Evolutionary conservation across 495 filamentous ascomycete genomes (phyloP).

Genomic region (Daldinia caldariorum): DNA sequence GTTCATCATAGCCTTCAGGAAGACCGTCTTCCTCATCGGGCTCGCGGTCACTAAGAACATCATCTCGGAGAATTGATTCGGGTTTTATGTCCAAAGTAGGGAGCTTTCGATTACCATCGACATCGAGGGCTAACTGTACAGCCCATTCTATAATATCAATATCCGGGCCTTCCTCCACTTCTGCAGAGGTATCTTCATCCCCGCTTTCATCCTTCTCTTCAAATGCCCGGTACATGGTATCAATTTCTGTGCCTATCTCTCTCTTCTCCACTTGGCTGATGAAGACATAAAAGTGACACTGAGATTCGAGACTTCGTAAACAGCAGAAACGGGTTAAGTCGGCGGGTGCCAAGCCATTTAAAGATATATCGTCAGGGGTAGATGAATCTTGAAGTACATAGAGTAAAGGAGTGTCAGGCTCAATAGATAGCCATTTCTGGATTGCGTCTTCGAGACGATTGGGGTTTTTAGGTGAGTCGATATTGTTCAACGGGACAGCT

Average conservation of each 20-base stretch:
- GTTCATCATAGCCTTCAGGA: conserved; percentile 1
- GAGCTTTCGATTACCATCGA: neutral
- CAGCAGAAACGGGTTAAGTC: conserved; percentile 3
- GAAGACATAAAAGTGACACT: conserved; percentile 19
- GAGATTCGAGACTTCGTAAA: conserved; percentile 9
- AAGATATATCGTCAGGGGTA: conserved; percentile 1
- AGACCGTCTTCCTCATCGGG: conserved; percentile 10
- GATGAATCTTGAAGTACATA: conserved; percentile 23
- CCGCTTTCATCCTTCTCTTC: conserved; percentile 10
- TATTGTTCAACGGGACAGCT: conserved; percentile 4
- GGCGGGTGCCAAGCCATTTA: neutral
- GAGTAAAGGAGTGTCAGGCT: neutral
- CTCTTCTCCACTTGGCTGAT: conserved; percentile 12
- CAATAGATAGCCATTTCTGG: conserved; percentile 10
- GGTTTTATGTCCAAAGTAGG: conserved; percentile 9
- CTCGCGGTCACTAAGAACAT: conserved; percentile 10
- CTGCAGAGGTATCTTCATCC: conserved; percentile 6
- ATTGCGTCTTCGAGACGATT: conserved; percentile 1
- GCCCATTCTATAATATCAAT: conserved; percentile 13
- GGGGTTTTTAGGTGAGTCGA: neutral
- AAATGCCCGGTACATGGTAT: neutral
- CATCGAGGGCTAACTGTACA: neutral
- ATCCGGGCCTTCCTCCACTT: neutral
- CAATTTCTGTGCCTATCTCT: neutral
- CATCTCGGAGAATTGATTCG: conserved; percentile 11